Evolutionary conservation across 306 rosid genomes (phyloP).

Genomic region (Cajanus cajan): DNA sequence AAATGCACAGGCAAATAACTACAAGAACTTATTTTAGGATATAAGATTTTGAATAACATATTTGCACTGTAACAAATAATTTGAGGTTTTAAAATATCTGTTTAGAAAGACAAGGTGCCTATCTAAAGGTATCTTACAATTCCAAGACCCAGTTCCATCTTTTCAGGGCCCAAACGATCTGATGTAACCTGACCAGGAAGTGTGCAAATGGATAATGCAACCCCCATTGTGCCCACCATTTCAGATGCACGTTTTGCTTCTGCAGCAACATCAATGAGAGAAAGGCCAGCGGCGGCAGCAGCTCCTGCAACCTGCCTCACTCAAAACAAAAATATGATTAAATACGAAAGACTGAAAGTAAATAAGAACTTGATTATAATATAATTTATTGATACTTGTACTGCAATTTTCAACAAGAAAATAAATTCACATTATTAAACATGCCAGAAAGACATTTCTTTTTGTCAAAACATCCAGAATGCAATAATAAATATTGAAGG

Average conservation of each 20-base stretch:
- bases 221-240: constrained; percentile 95
- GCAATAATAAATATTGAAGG: not conserved
- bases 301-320: constrained; percentile 88
- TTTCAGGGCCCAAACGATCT: constrained; percentile 90
- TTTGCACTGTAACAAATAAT: not conserved
- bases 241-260: constrained; percentile 89
- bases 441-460: not conserved
- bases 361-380: too few relatives aligned
- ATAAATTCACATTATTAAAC: not conserved
- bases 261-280: constrained; percentile 72
- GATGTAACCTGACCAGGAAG: constrained; percentile 83
- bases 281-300: constrained; percentile 87
- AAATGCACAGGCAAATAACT: constrained; percentile 12
- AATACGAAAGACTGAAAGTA: too few relatives aligned
- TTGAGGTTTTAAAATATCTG: not conserved
- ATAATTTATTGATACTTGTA: too few relatives aligned
- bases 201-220: constrained; percentile 82
- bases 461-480: constrained; percentile 5
- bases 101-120: too few relatives aligned
- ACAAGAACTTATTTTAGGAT: not conserved
- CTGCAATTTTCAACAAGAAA: too few relatives aligned
- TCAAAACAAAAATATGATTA: not conserved
- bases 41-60: not conserved
- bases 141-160: constrained; percentile 98
- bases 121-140: constrained; percentile 66